Percentiles rank a stretch among this genome's conserved stretches.
Evolutionary conservation across 768 basidiomycete species (phyloP).

Genomic region (Trametopsis cervina): DNA sequence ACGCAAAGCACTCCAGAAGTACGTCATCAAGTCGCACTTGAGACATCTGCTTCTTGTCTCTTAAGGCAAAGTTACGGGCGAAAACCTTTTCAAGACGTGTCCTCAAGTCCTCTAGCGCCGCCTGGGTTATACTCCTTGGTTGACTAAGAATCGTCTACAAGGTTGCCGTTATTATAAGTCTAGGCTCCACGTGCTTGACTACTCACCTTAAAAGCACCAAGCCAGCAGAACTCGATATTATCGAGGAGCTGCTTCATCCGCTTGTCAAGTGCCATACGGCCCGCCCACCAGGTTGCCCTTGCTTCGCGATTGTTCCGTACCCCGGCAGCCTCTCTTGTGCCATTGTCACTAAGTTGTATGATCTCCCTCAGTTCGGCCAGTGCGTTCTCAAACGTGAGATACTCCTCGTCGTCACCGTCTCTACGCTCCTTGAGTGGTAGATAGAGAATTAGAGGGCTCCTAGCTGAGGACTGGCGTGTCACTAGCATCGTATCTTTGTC

Average conservation of each 20-base stretch:
- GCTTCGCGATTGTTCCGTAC: constrained; percentile 62
- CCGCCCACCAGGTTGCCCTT: constrained; percentile 80
- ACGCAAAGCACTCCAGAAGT: constrained; percentile 82
- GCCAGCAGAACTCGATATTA: constrained; percentile 93
- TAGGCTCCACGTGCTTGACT: not conserved
- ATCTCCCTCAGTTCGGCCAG: constrained; percentile 72
- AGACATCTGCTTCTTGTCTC: constrained; percentile 51
- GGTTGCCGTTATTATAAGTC: not conserved
- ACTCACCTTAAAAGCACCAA: constrained; percentile 92
- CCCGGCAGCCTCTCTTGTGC: constrained; percentile 62
- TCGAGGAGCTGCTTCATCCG: constrained; percentile 68
- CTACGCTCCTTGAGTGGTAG: constrained; percentile 82
- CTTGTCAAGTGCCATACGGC: constrained; percentile 66
- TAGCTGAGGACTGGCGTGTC: constrained; percentile 61
- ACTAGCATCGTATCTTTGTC: constrained; percentile 82
- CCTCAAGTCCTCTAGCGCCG: constrained; percentile 52
- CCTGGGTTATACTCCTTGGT: constrained; percentile 33
- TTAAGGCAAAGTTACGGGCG: constrained; percentile 46
- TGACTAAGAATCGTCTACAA: constrained; percentile 57
- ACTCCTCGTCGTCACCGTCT: constrained; percentile 65
- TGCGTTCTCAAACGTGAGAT: constrained; percentile 72
- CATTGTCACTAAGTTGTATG: constrained; percentile 69
- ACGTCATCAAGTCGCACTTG: constrained; percentile 58
- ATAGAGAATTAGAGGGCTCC: constrained; percentile 74
- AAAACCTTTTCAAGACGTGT: constrained; percentile 70